phyloP scores from a whole-genome alignment of 1,284 basidiomycete genomes.

The Leccinum ponderosum region DNA sequence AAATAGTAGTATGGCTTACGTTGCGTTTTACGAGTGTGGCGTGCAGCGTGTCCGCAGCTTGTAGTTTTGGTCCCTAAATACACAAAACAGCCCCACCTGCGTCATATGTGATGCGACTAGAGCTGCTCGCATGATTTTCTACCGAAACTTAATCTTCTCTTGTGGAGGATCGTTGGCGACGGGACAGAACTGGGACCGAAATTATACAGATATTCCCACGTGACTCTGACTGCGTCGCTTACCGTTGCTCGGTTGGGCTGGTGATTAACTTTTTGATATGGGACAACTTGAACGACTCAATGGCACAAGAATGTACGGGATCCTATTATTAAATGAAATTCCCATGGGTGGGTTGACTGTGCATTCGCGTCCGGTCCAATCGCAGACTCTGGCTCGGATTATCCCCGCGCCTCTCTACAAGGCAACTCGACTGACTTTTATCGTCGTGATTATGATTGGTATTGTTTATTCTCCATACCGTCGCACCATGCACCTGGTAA shows the following conservation, averaged over 20 bases:
- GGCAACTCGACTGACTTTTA: conserved; percentile 4
- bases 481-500: not conserved
- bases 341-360: not conserved
- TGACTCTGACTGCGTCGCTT: not conserved
- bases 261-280: not conserved
- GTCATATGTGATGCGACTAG: not conserved
- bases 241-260: not conserved
- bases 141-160: not conserved
- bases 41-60: not conserved
- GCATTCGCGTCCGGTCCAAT: not conserved
- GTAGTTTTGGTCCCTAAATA: not conserved
- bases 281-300: not conserved
- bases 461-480: not conserved
- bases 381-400: not conserved
- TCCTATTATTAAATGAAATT: not conserved
- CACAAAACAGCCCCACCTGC: not conserved
- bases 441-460: not conserved
- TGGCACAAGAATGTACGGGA: not conserved
- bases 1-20: not conserved
- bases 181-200: not conserved
- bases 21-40: not conserved
- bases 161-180: not conserved
- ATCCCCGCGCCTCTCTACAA: not conserved
- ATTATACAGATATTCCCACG: not conserved
- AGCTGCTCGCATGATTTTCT: not conserved